Evolutionary conservation across 225 moss, liverwort and hornwort species (phyloP), one percentile per base, ranked within the genome.

Genomic region (Ulota crispa): DNA sequence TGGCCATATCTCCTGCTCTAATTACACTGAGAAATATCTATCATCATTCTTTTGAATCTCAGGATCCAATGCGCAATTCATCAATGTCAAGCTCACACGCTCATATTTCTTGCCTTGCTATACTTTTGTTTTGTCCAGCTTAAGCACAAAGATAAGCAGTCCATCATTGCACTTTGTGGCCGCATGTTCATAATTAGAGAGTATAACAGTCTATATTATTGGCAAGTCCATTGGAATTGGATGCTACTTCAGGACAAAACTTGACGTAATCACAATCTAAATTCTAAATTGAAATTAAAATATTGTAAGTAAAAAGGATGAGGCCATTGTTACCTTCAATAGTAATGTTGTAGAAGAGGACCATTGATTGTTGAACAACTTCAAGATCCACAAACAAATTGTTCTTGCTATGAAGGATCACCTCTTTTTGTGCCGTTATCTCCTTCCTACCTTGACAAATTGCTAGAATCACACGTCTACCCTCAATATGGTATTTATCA

Each of bases 111-210:
- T 53, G 1, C 32, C 34, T 34, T 54, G 13, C 0, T 31, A 1
- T 13, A 72, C 72, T 20, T 72, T 5, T 1, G 18, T 53, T 34
- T 72, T 53, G 52, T 72, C 0, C 5, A 53, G 0, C 13, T 54
- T 31, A 0, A 54, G 12, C 0, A 34, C 6, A 12, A 32, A 72
- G 1, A 72, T 1, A 0, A 53, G 7, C 3, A 32, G 53, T 23
- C 23, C 12, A 0, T 9, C 6, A 1, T 54, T 54, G 53, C 54
- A 53, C 72, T 72, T 1, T 23, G 3, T 12, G 0, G 0, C 0
- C 0, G 0, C 16, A 68, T 4, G 26, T 43, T 24, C 12, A 6
- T 2, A 37, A 5, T 21, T 37, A 10, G 0, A 66, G 0, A 39
- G 6, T 37, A 37, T 37, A 37, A 37, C 37, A 3, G 6, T 3